Conservation (phyloP, 129 eudicot genomes). For the Arctium minus region DNA sequence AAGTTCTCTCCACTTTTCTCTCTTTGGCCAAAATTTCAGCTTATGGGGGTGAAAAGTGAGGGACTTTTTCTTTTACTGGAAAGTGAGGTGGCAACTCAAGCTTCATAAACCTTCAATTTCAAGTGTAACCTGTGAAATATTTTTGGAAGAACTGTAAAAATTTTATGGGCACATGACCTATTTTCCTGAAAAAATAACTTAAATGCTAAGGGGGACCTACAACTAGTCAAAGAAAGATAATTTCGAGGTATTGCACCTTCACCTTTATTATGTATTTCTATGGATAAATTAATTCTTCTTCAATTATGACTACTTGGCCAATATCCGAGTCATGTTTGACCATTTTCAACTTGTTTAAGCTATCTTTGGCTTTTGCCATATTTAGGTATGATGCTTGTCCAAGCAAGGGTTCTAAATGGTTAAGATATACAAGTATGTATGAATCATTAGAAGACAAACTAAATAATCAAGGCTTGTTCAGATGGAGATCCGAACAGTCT, state of each 20-base stretch:
- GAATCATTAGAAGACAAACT: not conserved
- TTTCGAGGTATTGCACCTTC: not conserved
- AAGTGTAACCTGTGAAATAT: not conserved
- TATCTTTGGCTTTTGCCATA: not conserved
- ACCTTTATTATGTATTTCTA: not conserved
- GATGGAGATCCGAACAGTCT: not conserved
- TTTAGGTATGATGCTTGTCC: not conserved
- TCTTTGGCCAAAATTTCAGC: not conserved
- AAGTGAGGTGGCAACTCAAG: conserved; percentile 12
- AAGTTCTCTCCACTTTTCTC: not conserved
- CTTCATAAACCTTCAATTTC: not conserved
- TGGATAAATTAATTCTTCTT: not conserved
- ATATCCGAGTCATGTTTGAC: not conserved
- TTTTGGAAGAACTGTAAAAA: not conserved
- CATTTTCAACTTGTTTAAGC: not conserved
- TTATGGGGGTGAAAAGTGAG: not conserved
- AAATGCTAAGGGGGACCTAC: not conserved
- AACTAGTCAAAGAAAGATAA: not conserved
- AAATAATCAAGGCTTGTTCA: not conserved
- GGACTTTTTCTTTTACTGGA: not conserved
- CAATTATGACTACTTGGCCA: not conserved
- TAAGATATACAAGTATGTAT: not conserved
- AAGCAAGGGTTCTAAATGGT: not conserved
- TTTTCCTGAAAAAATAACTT: not conserved
- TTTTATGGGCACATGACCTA: not conserved